Percentiles rank a stretch among this genome's conserved stretches.
These are phyloP conservation scores for Fusarium oligoseptatum DNA, from an alignment of 2,329 filamentous ascomycete species.

Conservation along the genomic window DNA sequence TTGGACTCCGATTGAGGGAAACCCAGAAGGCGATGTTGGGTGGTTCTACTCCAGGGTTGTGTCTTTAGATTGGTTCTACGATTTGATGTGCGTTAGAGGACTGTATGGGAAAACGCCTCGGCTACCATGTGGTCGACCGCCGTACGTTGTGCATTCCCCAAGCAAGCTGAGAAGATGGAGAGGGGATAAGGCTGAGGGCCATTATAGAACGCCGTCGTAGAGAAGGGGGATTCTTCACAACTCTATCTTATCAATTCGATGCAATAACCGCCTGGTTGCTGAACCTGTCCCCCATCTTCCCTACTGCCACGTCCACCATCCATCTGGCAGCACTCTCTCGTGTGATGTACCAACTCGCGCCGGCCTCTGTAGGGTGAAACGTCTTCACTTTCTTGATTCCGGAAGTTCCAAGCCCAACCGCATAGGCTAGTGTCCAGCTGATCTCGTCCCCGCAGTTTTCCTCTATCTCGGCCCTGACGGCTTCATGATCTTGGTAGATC, in stretches of 20 bases:
- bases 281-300: background rate
- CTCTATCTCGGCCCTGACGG: background rate
- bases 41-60: background rate
- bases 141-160: background rate
- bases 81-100: background rate
- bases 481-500: background rate
- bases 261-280: background rate
- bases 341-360: background rate
- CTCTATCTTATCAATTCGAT: background rate
- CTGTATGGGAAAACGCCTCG: background rate
- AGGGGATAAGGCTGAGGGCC: constrained; percentile 1
- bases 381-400: background rate
- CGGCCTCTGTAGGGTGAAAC: background rate
- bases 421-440: background rate
- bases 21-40: background rate
- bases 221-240: background rate
- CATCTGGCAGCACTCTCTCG: background rate
- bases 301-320: background rate
- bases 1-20: background rate
- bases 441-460: background rate
- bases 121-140: background rate
- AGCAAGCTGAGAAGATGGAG: background rate
- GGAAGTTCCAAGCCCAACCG: background rate
- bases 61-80: background rate
- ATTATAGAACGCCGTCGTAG: background rate